Evolutionary conservation across 2,329 filamentous ascomycete species (phyloP), one percentile per base, ranked within the genome.

Genomic region (Xylariaceae sp.): DNA sequence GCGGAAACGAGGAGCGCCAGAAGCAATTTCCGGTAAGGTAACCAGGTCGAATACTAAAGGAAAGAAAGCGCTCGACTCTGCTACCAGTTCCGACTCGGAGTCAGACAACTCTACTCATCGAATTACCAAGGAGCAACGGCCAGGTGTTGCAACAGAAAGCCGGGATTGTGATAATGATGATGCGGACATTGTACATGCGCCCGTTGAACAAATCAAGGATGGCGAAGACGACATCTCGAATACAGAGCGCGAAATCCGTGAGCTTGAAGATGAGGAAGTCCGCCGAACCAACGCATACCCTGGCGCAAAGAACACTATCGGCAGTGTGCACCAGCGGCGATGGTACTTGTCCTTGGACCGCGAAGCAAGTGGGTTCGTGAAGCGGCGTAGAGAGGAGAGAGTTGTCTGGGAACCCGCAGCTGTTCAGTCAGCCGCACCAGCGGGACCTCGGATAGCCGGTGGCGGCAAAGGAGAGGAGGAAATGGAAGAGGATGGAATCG

Each of bases 311-410:
- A 89, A 89, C 62, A 80, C 76, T 2, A 84, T 89, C 39, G 81
- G 79, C 5, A 87, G 84, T 36, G 72, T 88, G 3, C 80, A 88
- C 61, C 85, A 88, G 66, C 76, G 85, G 5, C 74, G 76, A 40
- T 89, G 85, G 86, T 87, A 81, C 55, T 62, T 88, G 16, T 80
- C 79, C 10, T 71, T 89, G 1, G 86, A 89, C 62, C 74, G 81
- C 12, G 66, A 64, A 22, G 78, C 74, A 4, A 83, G 79, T 47
- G 85, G 85, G 4, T 86, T 88, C 51, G 66, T 68, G 15, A 70
- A 69, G 62, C 66, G 64, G 19, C 64, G 64, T 47, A 50, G 49
- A 29, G 57, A 58, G 2, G 64, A 60, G 12, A 53, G 55, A 39
- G 43, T 58, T 2, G 57, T 64, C 15, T 70, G 67, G 66, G 59